These are phyloP conservation scores for Euphorbia peplus DNA, from an alignment of 345 rosid genomes.

Conservation along the genomic window DNA sequence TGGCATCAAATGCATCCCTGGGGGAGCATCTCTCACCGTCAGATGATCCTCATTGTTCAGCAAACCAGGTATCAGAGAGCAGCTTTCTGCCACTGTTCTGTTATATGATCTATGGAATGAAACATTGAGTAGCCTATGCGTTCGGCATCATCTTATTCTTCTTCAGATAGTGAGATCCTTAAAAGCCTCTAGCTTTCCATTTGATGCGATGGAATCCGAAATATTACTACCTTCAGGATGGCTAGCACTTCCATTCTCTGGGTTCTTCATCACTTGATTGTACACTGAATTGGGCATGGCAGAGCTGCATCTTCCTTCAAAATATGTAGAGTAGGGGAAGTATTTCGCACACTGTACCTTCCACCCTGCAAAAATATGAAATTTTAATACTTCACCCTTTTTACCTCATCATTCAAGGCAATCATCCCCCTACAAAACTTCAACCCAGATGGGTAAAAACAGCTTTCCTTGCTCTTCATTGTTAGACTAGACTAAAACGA, in stretches of 20 bases:
- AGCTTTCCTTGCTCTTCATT: background rate
- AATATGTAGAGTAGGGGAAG: slow-evolving; percentile 72
- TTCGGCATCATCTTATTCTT: slow-evolving; percentile 1
- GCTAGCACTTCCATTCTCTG: slow-evolving; percentile 51
- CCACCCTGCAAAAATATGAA: slow-evolving; percentile 65
- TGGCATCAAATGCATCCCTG: slow-evolving; percentile 8
- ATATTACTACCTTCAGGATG: slow-evolving; percentile 36
- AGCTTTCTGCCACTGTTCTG: slow-evolving; percentile 8
- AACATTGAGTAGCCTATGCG: slow-evolving; percentile 7
- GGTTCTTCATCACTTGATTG: slow-evolving; percentile 37
- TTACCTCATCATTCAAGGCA: background rate
- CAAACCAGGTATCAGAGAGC: slow-evolving; percentile 3
- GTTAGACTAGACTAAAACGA: background rate
- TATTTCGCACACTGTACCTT: slow-evolving; percentile 59
- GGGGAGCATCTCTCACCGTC: slow-evolving; percentile 10
- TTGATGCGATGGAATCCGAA: slow-evolving; percentile 43
- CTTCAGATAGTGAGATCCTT: slow-evolving; percentile 25
- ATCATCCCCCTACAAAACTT: background rate
- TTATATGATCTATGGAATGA: slow-evolving; percentile 11
- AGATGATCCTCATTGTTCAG: slow-evolving; percentile 11
- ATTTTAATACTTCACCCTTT: slow-evolving; percentile 1
- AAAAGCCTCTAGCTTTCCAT: slow-evolving; percentile 69
- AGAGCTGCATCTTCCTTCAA: slow-evolving; percentile 70
- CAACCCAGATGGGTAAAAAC: background rate
- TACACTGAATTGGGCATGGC: slow-evolving; percentile 47